Percentiles rank a stretch among this genome's conserved stretches.
These are phyloP conservation scores for Acer negundo DNA, from an alignment of 345 rosid species.

Conservation along the genomic window DNA sequence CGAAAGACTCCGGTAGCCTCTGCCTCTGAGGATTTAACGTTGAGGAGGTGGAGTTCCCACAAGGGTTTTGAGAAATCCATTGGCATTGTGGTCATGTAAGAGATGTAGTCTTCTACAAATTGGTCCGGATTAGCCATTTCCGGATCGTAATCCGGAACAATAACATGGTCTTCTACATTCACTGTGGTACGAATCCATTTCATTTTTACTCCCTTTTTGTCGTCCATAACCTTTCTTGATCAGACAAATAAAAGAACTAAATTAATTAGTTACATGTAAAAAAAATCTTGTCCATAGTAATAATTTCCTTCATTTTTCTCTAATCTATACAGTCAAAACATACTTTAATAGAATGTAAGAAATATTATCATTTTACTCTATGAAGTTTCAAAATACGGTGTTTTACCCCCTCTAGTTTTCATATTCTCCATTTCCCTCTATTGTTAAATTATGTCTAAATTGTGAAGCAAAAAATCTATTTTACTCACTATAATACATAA, in stretches of 20 bases:
- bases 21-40: slow-evolving; percentile 66
- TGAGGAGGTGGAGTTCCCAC: slow-evolving; percentile 83
- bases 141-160: slow-evolving; percentile 42
- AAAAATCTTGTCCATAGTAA: no score
- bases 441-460: no score
- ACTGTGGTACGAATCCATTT: slow-evolving; percentile 64
- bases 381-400: no score
- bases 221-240: slow-evolving; percentile 33
- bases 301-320: no score
- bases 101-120: slow-evolving; percentile 66
- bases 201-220: slow-evolving; percentile 36
- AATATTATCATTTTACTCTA: no score
- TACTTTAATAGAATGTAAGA: no score
- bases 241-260: not conserved
- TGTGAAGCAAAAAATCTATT: no score
- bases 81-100: slow-evolving; percentile 53
- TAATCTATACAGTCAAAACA: no score
- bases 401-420: no score
- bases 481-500: no score
- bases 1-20: slow-evolving; percentile 53
- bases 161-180: slow-evolving; percentile 55
- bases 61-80: slow-evolving; percentile 68
- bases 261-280: no score
- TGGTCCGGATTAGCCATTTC: slow-evolving; percentile 45
- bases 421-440: no score